These are phyloP conservation scores for Rosa hybrid DNA, from an alignment of 331 rosid genomes.

Conservation along the genomic window DNA sequence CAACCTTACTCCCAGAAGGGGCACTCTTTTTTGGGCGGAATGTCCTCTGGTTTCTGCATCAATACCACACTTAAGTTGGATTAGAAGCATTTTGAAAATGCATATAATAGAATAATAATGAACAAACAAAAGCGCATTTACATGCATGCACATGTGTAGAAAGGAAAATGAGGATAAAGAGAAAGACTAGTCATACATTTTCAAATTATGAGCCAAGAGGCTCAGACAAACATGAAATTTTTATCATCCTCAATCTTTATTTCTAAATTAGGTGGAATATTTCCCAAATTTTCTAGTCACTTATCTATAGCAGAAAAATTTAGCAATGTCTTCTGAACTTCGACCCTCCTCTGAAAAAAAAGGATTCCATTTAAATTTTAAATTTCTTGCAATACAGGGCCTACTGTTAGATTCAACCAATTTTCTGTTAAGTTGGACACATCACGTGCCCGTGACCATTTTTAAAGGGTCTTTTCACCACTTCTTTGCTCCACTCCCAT, in stretches of 20 bases:
- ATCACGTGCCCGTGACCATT: too few species aligned
- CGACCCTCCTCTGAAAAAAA: neutral
- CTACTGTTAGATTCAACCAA: too few species aligned
- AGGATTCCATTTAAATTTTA: neutral
- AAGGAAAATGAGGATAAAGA: neutral
- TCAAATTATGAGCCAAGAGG: neutral
- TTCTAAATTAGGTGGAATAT: neutral
- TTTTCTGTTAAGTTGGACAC: too few species aligned
- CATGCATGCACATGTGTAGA: neutral
- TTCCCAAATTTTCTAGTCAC: neutral
- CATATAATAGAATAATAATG: slow-evolving; percentile 13
- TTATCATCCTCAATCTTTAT: neutral
- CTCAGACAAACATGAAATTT: neutral
- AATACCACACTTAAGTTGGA: slow-evolving; percentile 22
- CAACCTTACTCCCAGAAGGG: slow-evolving; percentile 99
- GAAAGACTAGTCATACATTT: neutral
- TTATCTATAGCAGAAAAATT: neutral
- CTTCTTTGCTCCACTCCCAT: too few species aligned
- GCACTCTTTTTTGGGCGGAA: slow-evolving; percentile 97
- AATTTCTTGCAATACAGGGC: too few species aligned
- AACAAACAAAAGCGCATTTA: neutral
- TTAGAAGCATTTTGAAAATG: neutral
- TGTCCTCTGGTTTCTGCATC: slow-evolving; percentile 91
- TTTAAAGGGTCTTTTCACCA: too few species aligned
- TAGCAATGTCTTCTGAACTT: neutral